Evolutionary conservation across 441 rosid genomes (phyloP).

Genomic region (Francoa sonchifolia): DNA sequence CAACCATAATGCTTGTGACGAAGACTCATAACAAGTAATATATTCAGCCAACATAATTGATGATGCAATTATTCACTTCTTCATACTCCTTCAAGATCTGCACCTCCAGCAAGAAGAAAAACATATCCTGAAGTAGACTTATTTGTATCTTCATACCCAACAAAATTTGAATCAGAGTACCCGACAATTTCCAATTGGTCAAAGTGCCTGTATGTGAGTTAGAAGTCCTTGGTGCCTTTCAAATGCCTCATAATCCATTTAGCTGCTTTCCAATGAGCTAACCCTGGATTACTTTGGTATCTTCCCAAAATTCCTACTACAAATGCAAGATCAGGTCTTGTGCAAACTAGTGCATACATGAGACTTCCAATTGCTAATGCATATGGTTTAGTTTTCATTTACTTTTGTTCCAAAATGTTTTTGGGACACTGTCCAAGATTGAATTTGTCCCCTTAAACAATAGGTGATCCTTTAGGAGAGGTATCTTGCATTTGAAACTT

Average conservation of each 20-base stretch:
- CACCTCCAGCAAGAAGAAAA: background rate
- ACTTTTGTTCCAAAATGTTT: background rate
- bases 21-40: too few species aligned
- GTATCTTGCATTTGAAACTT: background rate
- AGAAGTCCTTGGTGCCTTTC: background rate
- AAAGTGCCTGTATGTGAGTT: background rate
- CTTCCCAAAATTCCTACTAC: background rate
- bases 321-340: background rate
- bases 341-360: background rate
- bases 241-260: background rate
- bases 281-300: background rate
- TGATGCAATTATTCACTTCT: background rate
- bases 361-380: background rate
- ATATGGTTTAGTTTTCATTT: conserved; percentile 1
- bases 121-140: background rate
- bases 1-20: background rate
- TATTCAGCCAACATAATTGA: too few species aligned
- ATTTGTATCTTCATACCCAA: background rate
- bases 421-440: background rate
- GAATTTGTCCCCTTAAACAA: background rate
- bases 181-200: background rate
- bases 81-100: background rate
- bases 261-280: background rate
- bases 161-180: background rate
- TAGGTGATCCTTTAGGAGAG: background rate